phyloP scores from a whole-genome alignment of 2,329 filamentous ascomycete species.

The Arthrobotrys megalospora region DNA sequence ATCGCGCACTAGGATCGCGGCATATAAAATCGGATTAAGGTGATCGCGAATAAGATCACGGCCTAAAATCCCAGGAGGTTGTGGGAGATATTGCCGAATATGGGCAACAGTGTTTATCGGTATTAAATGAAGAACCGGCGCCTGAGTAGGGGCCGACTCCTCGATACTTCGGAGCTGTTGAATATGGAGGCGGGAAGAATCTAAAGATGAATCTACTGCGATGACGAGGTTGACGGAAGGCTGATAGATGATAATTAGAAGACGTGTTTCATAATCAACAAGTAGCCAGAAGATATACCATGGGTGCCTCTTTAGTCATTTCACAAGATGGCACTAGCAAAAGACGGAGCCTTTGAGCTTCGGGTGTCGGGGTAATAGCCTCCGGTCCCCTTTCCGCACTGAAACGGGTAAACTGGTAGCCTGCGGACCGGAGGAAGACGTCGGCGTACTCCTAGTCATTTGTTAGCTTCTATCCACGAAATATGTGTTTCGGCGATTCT shows the following conservation, averaged over 20 bases:
- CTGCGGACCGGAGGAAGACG: conserved; percentile 38
- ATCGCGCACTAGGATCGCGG: conserved; percentile 43
- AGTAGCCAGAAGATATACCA: conserved; percentile 21
- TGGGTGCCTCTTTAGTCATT: background rate
- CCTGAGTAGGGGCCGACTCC: background rate
- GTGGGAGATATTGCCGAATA: conserved; percentile 19
- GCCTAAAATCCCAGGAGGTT: background rate
- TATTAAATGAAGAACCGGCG: conserved; percentile 42
- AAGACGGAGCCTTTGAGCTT: conserved; percentile 25
- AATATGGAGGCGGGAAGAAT: conserved; percentile 29
- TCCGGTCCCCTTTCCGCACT: background rate
- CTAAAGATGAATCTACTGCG: conserved; percentile 42
- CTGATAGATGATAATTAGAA: conserved; percentile 34
- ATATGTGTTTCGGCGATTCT: background rate
- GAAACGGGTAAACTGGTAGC: conserved; percentile 37
- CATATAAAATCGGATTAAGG: conserved; percentile 38
- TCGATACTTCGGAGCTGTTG: conserved; percentile 19
- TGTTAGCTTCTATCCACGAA: background rate
- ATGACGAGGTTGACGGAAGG: conserved; percentile 38
- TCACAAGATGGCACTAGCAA: conserved; percentile 32
- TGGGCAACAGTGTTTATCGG: conserved; percentile 53
- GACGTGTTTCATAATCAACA: background rate
- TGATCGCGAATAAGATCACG: background rate
- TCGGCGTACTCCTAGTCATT: conserved; percentile 33
- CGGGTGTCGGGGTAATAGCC: background rate